Percentiles rank a stretch among this genome's conserved stretches.
phyloP scores from a whole-genome alignment of 164 flowering plant genomes.

The Amborella trichopoda region DNA sequence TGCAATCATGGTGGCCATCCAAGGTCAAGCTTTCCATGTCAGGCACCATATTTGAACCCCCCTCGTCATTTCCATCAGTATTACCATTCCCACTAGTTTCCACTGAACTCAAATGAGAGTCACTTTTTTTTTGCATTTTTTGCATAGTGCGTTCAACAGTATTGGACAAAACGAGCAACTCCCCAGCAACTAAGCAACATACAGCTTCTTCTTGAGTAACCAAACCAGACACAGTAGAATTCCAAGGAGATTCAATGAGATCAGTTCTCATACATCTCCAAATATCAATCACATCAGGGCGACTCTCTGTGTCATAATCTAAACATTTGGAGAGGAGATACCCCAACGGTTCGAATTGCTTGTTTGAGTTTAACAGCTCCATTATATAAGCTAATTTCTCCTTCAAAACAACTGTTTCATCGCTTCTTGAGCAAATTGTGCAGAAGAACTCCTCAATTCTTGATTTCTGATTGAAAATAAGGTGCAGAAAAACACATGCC shows the following conservation, averaged over 20 bases:
- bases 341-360: slow-evolving; percentile 18
- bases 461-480: slow-evolving; percentile 32
- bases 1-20: slow-evolving; percentile 67
- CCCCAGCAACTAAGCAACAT: slow-evolving; percentile 41
- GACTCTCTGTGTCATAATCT: slow-evolving; percentile 29
- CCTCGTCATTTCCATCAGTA: too few relatives aligned
- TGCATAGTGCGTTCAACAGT: too few relatives aligned
- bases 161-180: too few relatives aligned
- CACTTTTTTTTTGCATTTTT: too few relatives aligned
- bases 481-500: slow-evolving; percentile 38
- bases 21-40: slow-evolving; percentile 35
- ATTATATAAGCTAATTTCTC: slow-evolving; percentile 27
- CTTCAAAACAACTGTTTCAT: too few relatives aligned
- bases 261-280: slow-evolving; percentile 53
- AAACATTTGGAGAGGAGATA: slow-evolving; percentile 43
- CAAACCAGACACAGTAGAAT: slow-evolving; percentile 38
- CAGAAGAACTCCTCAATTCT: slow-evolving; percentile 22
- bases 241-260: slow-evolving; percentile 49
- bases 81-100: too few relatives aligned
- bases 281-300: slow-evolving; percentile 43
- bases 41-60: too few relatives aligned
- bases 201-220: slow-evolving; percentile 8
- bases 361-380: slow-evolving; percentile 23
- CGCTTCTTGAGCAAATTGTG: too few relatives aligned
- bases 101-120: too few relatives aligned